These are phyloP conservation scores for Neurospora sp. DNA, from an alignment of 495 filamentous ascomycete genomes.

Conservation along the genomic window DNA sequence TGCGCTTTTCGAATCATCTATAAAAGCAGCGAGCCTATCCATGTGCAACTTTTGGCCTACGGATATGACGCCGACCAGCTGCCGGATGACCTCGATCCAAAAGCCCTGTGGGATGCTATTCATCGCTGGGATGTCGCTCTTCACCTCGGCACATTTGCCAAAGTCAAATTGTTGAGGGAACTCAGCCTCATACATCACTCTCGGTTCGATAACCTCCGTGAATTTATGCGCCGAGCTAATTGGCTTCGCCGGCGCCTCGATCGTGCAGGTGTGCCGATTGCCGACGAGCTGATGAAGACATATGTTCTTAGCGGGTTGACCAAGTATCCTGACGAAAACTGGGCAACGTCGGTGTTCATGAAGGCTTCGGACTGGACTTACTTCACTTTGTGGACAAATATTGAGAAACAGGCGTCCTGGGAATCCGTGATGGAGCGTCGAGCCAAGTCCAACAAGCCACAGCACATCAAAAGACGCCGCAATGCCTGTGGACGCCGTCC, in stretches of 20 bases:
- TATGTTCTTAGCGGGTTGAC: neutral
- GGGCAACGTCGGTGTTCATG: fast-evolving
- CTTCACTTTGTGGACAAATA: neutral
- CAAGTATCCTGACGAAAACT: neutral
- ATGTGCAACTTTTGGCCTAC: neutral
- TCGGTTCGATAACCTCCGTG: neutral
- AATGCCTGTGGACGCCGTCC: neutral
- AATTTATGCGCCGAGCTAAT: neutral
- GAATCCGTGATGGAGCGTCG: neutral
- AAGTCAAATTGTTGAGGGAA: neutral
- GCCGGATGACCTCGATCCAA: neutral
- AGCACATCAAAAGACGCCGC: neutral
- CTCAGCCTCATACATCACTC: neutral
- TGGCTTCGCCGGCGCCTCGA: neutral
- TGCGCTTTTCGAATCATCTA: neutral
- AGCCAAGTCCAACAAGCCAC: neutral
- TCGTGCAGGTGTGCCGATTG: neutral
- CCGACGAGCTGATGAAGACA: neutral
- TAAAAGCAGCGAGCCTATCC: neutral
- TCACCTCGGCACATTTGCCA: neutral
- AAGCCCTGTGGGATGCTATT: neutral
- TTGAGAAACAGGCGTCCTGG: neutral
- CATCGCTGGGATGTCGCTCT: neutral
- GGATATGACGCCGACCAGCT: neutral
- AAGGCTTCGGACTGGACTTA: neutral